Evolutionary conservation across 106 monocot species (phyloP).

Genomic region (Acorus calamus): DNA sequence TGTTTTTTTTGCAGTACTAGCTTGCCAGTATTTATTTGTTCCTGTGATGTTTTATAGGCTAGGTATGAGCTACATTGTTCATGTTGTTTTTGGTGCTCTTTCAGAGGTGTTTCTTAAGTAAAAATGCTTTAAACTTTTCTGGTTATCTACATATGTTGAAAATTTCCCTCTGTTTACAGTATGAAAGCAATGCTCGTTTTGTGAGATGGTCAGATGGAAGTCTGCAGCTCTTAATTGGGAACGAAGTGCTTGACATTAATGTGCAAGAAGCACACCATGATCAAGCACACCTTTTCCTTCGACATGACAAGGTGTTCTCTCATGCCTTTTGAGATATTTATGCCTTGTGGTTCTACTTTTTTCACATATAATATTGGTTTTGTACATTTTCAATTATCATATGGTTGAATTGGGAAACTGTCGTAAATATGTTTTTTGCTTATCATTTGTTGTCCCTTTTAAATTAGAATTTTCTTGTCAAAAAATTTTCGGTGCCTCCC

Average conservation of each 20-base stretch:
- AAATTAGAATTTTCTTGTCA: neutral
- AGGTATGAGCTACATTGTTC: no score
- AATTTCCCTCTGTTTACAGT: slow-evolving; percentile 33
- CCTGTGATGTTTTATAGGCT: no score
- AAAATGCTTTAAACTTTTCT: neutral
- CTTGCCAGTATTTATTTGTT: no score
- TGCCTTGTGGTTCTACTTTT: neutral
- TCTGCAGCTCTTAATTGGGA: slow-evolving; percentile 85
- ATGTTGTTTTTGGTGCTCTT: neutral
- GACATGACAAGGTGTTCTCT: slow-evolving; percentile 70
- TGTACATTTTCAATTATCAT: neutral
- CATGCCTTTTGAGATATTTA: neutral
- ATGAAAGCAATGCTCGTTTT: slow-evolving; percentile 97
- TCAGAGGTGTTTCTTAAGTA: no score
- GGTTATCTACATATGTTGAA: neutral
- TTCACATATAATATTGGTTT: neutral
- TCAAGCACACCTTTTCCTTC: slow-evolving; percentile 84
- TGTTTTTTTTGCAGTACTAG: no score
- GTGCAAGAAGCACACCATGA: slow-evolving; percentile 93
- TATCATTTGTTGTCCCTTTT: neutral
- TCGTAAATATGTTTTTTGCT: neutral
- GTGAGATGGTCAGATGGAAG: slow-evolving; percentile 97
- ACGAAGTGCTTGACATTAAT: slow-evolving; percentile 92
- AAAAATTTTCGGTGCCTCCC: no score
- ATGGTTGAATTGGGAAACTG: neutral